Percentiles rank a stretch among this genome's conserved stretches.
These are phyloP conservation scores for Chrysanthemum makinoi DNA, from an alignment of 129 eudicot genomes.

Conservation along the genomic window DNA sequence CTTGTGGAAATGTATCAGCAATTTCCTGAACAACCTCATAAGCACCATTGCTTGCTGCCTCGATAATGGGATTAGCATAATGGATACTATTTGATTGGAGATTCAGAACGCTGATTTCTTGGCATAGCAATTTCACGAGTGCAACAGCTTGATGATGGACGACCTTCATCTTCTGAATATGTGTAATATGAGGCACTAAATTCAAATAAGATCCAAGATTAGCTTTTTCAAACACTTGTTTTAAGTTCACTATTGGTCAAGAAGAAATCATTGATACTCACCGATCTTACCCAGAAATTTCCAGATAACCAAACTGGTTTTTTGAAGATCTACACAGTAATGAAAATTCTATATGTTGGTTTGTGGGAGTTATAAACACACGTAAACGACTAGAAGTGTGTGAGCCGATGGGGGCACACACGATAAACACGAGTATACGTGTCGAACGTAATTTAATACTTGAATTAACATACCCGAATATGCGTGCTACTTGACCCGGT, in stretches of 20 bases:
- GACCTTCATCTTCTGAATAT: conserved; percentile 33
- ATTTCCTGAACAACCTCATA: conserved; percentile 45
- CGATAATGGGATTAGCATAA: conserved; percentile 25
- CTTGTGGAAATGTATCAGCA: conserved; percentile 45
- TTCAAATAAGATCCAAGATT: conserved; percentile 11
- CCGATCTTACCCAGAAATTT: conserved; percentile 24
- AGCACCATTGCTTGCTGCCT: conserved; percentile 44
- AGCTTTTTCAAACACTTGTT: conserved; percentile 6
- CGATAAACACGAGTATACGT: no score
- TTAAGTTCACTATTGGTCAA: conserved; percentile 2
- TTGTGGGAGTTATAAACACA: no score
- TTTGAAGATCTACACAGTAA: conserved; percentile 25
- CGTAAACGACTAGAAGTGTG: no score
- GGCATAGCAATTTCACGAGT: conserved; percentile 35
- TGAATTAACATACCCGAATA: no score
- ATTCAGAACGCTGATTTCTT: conserved; percentile 34
- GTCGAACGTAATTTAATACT: no score
- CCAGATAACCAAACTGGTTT: conserved; percentile 12
- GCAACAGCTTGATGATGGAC: conserved; percentile 35
- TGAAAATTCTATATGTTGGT: background rate
- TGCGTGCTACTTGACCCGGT: no score
- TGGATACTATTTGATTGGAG: conserved; percentile 26
- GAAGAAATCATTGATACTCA: conserved; percentile 10
- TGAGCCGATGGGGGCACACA: no score
- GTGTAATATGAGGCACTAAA: conserved; percentile 39